Evolutionary conservation across 257 asterid genomes (phyloP).

Genomic region (Solanum lignicaule): DNA sequence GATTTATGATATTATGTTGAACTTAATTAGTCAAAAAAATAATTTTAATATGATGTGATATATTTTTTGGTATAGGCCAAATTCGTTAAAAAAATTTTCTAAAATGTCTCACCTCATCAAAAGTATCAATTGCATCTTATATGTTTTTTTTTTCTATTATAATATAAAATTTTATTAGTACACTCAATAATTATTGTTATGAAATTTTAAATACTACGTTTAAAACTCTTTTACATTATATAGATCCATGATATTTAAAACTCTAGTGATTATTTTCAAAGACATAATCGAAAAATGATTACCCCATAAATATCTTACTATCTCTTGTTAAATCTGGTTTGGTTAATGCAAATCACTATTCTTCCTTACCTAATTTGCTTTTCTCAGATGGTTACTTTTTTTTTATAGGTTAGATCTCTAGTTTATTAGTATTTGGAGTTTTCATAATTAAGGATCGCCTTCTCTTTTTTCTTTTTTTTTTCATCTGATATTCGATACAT

Average conservation of each 20-base stretch:
- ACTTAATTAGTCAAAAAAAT: background rate
- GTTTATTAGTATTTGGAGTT: background rate
- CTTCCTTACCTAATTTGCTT: background rate
- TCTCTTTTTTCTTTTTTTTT: background rate
- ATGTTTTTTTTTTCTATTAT: background rate
- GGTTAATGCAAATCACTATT: background rate
- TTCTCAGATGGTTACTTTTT: background rate
- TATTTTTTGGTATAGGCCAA: background rate
- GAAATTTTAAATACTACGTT: background rate
- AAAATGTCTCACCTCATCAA: background rate
- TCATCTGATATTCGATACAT: rapidly evolving
- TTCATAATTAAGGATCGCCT: background rate
- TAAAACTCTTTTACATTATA: background rate
- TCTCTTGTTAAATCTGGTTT: background rate
- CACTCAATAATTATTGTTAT: background rate
- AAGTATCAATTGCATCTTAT: background rate
- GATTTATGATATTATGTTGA: no score
- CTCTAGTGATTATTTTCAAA: background rate
- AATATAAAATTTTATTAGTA: background rate
- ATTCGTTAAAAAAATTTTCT: no score
- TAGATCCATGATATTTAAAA: background rate
- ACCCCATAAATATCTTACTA: background rate
- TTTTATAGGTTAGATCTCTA: background rate
- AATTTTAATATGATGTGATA: background rate
- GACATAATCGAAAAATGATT: no score